A percentile compares a stretch with the other conserved stretches of the same genome.
Evolutionary conservation across 2,329 filamentous ascomycete genomes (phyloP).

Genomic region (Trichoderma atrobrunneum): DNA sequence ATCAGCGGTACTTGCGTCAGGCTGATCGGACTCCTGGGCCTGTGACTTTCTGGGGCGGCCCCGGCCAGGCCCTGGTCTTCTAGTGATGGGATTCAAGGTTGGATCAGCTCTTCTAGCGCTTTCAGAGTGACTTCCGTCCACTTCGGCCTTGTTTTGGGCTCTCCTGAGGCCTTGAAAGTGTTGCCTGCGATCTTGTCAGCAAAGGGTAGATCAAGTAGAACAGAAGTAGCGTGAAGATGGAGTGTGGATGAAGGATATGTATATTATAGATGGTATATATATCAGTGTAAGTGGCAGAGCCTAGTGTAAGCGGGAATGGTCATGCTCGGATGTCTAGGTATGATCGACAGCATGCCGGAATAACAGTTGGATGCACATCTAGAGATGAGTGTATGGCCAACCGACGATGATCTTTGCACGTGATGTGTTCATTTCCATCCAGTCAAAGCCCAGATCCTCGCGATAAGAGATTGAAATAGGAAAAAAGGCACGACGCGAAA

Average conservation of each 20-base stretch:
- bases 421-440: background rate
- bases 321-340: background rate
- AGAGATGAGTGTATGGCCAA: background rate
- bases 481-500: background rate
- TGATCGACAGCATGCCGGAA: background rate
- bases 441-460: background rate
- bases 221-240: background rate
- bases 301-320: background rate
- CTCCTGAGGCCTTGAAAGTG: constrained; percentile 59
- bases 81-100: constrained; percentile 56
- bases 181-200: constrained; percentile 43
- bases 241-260: background rate
- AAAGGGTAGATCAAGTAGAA: background rate
- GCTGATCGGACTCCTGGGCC: constrained; percentile 16
- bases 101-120: constrained; percentile 46
- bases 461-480: background rate
- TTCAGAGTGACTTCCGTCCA: constrained; percentile 35
- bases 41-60: constrained; percentile 49
- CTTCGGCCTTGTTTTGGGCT: constrained; percentile 52
- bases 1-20: background rate
- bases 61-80: constrained; percentile 56
- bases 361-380: background rate
- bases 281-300: background rate
- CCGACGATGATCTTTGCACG: background rate
- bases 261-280: background rate